Evolutionary conservation across 2,329 filamentous ascomycete genomes (phyloP).

Genomic region (Ophiostoma pallidulum): DNA sequence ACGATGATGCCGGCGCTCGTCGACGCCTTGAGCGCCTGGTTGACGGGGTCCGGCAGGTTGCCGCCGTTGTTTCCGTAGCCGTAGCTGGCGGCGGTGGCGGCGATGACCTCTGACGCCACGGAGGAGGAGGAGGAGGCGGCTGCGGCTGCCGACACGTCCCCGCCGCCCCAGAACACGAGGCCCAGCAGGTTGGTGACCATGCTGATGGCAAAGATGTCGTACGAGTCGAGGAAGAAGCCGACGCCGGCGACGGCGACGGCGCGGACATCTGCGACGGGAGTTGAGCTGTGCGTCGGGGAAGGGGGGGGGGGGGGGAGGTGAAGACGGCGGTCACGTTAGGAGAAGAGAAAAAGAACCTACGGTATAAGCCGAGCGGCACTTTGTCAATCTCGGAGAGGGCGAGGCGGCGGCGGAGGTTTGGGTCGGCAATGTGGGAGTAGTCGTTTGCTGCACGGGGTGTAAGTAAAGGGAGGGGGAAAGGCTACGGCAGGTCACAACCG

Average conservation of each 20-base stretch:
- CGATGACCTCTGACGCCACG: slow-evolving; percentile 25
- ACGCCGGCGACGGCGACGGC: slow-evolving; percentile 68
- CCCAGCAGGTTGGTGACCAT: slow-evolving; percentile 63
- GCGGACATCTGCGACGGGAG: no score
- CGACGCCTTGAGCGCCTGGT: slow-evolving; percentile 71
- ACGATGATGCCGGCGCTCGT: slow-evolving; percentile 72
- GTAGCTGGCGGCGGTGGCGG: slow-evolving; percentile 24
- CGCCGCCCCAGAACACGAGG: slow-evolving; percentile 60
- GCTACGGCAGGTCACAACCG: not conserved
- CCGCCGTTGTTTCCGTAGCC: slow-evolving; percentile 44
- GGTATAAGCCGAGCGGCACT: slow-evolving; percentile 66
- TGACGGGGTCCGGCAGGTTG: slow-evolving; percentile 52
- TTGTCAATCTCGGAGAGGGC: slow-evolving; percentile 74
- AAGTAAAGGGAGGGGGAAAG: not conserved
- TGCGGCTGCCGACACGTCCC: no score
- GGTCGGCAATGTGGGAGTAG: slow-evolving; percentile 53
- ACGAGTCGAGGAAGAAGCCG: slow-evolving; percentile 77
- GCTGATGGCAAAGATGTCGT: slow-evolving; percentile 74
- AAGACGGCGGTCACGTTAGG: no score
- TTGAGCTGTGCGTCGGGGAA: no score
- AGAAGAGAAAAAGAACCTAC: no score
- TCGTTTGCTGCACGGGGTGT: slow-evolving; percentile 23
- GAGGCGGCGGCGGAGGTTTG: slow-evolving; percentile 65
- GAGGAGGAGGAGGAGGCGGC: no score
- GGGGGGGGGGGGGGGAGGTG: no score